Evolutionary conservation across 331 rosid species (phyloP), one percentile per base, ranked within the genome.

Genomic region (Pyracantha coccinea): DNA sequence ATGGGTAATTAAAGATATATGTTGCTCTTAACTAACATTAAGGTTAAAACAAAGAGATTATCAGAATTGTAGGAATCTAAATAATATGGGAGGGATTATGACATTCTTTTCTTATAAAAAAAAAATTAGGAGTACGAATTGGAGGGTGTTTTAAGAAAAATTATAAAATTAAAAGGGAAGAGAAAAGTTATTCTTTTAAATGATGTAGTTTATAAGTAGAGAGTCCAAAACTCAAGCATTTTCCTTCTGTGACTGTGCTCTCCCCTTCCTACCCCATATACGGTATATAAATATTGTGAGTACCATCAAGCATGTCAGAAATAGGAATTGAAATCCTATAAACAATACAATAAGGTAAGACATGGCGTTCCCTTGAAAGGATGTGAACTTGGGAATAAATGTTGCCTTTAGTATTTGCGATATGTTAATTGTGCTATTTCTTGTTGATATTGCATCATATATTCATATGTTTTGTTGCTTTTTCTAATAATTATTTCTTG

Each of bases 271-370:
- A 53, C 9, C 13, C 21, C 21, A n/a, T 53, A 53, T 53, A 53
- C 12, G 2, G 58, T 8, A 3, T 65, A 21, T 23, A 61, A 8
- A 31, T 50, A 66, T 52, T 50, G 41, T 31, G 52, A 21, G n/a
- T 58, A 64, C 47, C 28, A n/a, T 27, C n/a, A 31, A 69, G 41
- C 55, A 29, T 21, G n/a, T 60, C 29, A 28, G 7, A 20, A 29
- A 28, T 24, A 50, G 54, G 62, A 67, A 16, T 55, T 70, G 59
- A 61, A 71, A 69, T 66, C 52, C 69, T 73, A 55, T 71, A 68
- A 80, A 69, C 55, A 55, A 31, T 72, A 23, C 13, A n/a, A 62
- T 38, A 69, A 45, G 68, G 58, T 31, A n/a, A 13, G 32, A 50
- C 47, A 32, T 6, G 44, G 41, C 2, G 7, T 33, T 44, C 14